Percentiles rank a stretch among this genome's conserved stretches.
phyloP scores from a whole-genome alignment of 139 green algal species.

The Closterium sp. region DNA sequence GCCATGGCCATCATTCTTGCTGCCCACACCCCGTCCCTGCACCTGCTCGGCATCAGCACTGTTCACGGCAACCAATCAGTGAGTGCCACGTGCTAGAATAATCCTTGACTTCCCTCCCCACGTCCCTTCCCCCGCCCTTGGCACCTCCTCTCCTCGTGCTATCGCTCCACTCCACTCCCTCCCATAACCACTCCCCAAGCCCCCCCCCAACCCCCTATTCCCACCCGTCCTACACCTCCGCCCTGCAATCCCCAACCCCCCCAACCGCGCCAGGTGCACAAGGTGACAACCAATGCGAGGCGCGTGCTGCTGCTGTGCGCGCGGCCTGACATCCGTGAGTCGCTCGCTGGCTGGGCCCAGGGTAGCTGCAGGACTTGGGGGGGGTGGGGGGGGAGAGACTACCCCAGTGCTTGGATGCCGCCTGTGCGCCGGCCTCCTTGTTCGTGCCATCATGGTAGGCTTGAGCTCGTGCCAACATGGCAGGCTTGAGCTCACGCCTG shows the following conservation, averaged over 20 bases:
- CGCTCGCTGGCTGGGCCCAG: too few relatives aligned
- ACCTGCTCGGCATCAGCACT: constrained; percentile 83
- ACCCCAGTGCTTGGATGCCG: too few relatives aligned
- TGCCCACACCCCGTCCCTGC: constrained; percentile 56
- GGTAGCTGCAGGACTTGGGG: too few relatives aligned
- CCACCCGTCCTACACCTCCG: neutral
- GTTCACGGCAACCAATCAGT: constrained; percentile 82
- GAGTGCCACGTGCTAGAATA: neutral
- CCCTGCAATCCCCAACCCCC: neutral
- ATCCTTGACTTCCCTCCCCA: too few relatives aligned
- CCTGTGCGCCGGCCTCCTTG: too few relatives aligned
- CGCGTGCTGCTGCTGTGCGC: constrained; percentile 67
- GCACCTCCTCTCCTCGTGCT: neutral
- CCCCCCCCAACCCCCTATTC: neutral
- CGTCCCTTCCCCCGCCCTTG: too few relatives aligned
- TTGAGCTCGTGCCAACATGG: too few relatives aligned
- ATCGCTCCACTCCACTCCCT: neutral
- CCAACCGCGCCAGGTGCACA: constrained; percentile 58
- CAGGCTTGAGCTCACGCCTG: too few relatives aligned
- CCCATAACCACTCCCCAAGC: neutral
- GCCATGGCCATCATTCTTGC: constrained; percentile 87
- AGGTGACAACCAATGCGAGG: constrained; percentile 83
- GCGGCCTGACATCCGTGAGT: constrained; percentile 62
- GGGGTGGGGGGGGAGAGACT: too few relatives aligned
- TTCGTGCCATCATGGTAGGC: too few relatives aligned